phyloP scores from a whole-genome alignment of 2,329 filamentous ascomycete species.

The Paraconiothyrium sp. region DNA sequence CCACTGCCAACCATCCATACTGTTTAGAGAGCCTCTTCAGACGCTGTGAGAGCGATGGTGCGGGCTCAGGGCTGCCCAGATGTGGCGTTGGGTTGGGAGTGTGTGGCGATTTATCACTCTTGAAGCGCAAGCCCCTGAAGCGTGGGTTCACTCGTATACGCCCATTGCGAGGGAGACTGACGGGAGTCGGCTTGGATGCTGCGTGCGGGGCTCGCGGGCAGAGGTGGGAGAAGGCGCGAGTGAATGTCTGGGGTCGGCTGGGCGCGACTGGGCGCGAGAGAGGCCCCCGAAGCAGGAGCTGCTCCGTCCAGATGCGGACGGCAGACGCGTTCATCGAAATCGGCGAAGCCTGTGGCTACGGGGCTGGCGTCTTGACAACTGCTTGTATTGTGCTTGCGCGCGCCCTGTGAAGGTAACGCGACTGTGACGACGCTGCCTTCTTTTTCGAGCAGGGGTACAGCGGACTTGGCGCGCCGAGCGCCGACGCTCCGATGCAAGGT shows the following conservation, averaged over 20 bases:
- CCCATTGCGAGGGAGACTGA: slow-evolving; percentile 29
- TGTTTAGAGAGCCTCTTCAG: slow-evolving; percentile 87
- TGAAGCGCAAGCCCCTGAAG: slow-evolving; percentile 49
- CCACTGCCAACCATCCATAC: slow-evolving; percentile 92
- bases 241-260: slow-evolving; percentile 25
- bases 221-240: slow-evolving; percentile 43
- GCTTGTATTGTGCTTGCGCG: neutral
- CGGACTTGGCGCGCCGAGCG: slow-evolving; percentile 17
- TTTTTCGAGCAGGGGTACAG: slow-evolving; percentile 10
- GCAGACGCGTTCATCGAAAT: slow-evolving; percentile 36
- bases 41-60: slow-evolving; percentile 70
- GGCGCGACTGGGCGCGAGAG: slow-evolving; percentile 21
- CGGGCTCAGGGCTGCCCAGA: slow-evolving; percentile 51
- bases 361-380: neutral
- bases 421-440: slow-evolving; percentile 1
- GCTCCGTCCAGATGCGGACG: slow-evolving; percentile 34
- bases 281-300: slow-evolving; percentile 32
- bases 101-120: slow-evolving; percentile 44
- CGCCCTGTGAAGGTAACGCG: neutral
- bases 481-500: slow-evolving; percentile 4
- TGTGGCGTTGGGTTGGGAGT: slow-evolving; percentile 51
- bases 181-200: slow-evolving; percentile 26
- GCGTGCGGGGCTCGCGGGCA: slow-evolving; percentile 20
- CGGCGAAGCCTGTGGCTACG: neutral
- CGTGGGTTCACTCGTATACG: slow-evolving; percentile 35